phyloP scores from a whole-genome alignment of 345 rosid species.

The Populus nigra region DNA sequence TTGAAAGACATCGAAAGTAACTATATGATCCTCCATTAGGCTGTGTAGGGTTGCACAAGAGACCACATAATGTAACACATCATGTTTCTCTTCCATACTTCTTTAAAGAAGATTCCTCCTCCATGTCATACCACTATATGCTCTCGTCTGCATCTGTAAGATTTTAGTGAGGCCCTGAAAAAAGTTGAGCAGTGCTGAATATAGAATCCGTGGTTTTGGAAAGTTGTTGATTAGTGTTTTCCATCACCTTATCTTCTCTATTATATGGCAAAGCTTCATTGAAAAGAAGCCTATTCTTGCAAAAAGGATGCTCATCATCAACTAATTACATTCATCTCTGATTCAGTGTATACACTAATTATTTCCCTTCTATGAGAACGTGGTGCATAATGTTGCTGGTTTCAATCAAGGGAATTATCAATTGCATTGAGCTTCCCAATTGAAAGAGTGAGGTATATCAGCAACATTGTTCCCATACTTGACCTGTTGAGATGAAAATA shows the following conservation, averaged over 20 bases:
- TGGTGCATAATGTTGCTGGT: constrained; percentile 6
- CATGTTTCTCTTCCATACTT: constrained; percentile 15
- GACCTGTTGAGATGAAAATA: constrained; percentile 51
- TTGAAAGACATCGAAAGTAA: constrained; percentile 4
- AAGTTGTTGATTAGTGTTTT: constrained; percentile 26
- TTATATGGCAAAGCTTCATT: constrained; percentile 15
- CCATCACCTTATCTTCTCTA: constrained; percentile 22
- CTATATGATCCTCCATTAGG: constrained; percentile 23
- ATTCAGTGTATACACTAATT: constrained; percentile 11
- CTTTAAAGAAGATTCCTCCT: constrained; percentile 44
- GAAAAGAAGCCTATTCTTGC: constrained; percentile 2
- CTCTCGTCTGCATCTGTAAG: constrained; percentile 38
- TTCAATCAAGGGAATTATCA: constrained; percentile 41
- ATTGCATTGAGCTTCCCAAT: constrained; percentile 38
- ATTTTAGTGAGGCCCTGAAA: background rate
- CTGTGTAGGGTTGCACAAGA: constrained; percentile 8
- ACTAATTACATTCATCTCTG: constrained; percentile 5
- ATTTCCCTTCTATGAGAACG: constrained; percentile 5
- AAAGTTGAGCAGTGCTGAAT: constrained; percentile 2
- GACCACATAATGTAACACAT: background rate
- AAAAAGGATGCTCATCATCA: background rate
- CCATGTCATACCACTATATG: constrained; percentile 37
- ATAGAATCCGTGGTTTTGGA: constrained; percentile 1
- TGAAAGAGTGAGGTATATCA: constrained; percentile 86
- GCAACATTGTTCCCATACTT: constrained; percentile 84